Conservation (phyloP, 2,329 filamentous ascomycete species). For the Knufia fluminis region DNA sequence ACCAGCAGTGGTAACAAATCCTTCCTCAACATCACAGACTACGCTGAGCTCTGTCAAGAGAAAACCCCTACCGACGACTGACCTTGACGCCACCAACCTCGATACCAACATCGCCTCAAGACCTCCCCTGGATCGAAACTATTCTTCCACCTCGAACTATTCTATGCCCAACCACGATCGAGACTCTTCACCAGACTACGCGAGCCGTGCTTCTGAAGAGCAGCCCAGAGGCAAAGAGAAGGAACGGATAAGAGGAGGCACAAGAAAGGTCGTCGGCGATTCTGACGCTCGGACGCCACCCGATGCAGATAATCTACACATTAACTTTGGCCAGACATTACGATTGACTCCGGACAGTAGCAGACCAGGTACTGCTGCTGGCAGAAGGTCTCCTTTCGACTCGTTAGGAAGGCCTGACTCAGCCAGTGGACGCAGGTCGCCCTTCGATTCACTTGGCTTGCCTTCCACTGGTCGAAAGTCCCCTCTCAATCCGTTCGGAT, state of each 20-base stretch:
- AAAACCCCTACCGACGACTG: slow-evolving; percentile 27
- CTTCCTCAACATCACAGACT: slow-evolving; percentile 7
- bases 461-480: slow-evolving; percentile 23
- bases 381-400: slow-evolving; percentile 33
- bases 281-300: slow-evolving; percentile 29
- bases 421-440: slow-evolving; percentile 12
- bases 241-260: slow-evolving; percentile 62
- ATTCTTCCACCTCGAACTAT: slow-evolving; percentile 7
- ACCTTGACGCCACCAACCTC: slow-evolving; percentile 31
- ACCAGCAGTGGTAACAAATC: slow-evolving; percentile 29
- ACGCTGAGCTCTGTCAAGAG: background rate
- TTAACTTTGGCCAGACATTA: slow-evolving; percentile 77
- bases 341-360: slow-evolving; percentile 39
- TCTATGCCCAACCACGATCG: slow-evolving; percentile 51
- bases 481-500: slow-evolving; percentile 12
- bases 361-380: slow-evolving; percentile 48
- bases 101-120: slow-evolving; percentile 33
- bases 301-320: slow-evolving; percentile 50
- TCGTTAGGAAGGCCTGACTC: slow-evolving; percentile 10
- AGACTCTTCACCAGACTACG: slow-evolving; percentile 64
- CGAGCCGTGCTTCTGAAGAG: slow-evolving; percentile 51
- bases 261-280: slow-evolving; percentile 61
- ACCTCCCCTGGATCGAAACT: slow-evolving; percentile 17
- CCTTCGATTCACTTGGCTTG: slow-evolving; percentile 20
- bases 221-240: slow-evolving; percentile 21